These are phyloP conservation scores for Quercus agrifolia DNA, from an alignment of 306 rosid species.

Conservation along the genomic window DNA sequence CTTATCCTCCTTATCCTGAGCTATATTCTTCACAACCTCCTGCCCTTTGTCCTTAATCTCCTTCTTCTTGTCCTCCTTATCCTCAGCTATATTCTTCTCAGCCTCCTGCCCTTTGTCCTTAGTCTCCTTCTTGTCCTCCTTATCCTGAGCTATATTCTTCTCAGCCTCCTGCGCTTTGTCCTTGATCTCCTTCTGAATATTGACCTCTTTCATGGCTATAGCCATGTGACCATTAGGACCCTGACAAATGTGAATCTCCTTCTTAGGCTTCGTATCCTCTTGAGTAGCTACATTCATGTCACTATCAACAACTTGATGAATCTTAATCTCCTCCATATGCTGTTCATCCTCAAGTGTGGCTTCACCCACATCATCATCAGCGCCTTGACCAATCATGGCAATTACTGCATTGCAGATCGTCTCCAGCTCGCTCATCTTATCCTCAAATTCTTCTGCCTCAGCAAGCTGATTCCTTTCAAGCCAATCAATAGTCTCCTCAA, in stretches of 20 bases:
- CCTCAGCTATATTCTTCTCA: not conserved
- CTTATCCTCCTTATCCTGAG: not conserved
- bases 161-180: not conserved
- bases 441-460: not conserved
- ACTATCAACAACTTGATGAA: too few species aligned
- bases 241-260: too few species aligned
- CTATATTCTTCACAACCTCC: not conserved
- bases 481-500: constrained; percentile 44
- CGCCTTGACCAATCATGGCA: not conserved
- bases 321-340: too few species aligned
- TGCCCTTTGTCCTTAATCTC: not conserved
- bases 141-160: not conserved
- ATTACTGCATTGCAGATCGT: not conserved
- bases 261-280: too few species aligned
- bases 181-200: too few species aligned
- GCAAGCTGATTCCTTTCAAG: constrained; percentile 9
- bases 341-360: too few species aligned
- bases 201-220: too few species aligned
- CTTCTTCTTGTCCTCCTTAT: not conserved
- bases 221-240: too few species aligned
- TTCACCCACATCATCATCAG: too few species aligned
- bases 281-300: too few species aligned
- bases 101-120: not conserved
- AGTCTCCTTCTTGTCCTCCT: not conserved
- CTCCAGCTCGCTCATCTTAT: not conserved